Conservation (phyloP, 2,329 filamentous ascomycete species). For the Aspergillus sp. region DNA sequence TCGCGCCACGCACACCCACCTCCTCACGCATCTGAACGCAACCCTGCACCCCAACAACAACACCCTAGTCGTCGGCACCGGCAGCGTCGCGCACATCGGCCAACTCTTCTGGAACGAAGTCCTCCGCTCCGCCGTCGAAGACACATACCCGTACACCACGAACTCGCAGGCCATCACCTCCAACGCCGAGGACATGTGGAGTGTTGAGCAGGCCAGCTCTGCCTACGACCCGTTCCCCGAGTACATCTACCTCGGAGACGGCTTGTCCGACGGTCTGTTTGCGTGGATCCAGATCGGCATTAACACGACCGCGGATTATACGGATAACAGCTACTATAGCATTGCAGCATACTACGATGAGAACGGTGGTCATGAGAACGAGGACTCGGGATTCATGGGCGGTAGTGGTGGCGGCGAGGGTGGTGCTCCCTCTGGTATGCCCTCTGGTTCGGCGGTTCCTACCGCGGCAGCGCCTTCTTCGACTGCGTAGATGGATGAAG, state of each 20-base stretch:
- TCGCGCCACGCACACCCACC: slow-evolving; percentile 51
- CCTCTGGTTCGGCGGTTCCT: slow-evolving; percentile 2
- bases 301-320: slow-evolving; percentile 38
- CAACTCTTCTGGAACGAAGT: slow-evolving; percentile 53
- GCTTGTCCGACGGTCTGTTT: slow-evolving; percentile 47
- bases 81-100: slow-evolving; percentile 48
- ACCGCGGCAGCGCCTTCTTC: neutral
- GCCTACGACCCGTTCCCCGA: slow-evolving; percentile 55
- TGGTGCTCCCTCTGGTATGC: slow-evolving; percentile 11
- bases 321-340: slow-evolving; percentile 23
- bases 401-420: slow-evolving; percentile 11
- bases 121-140: slow-evolving; percentile 45
- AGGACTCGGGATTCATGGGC: slow-evolving; percentile 9
- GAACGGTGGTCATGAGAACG: slow-evolving; percentile 23
- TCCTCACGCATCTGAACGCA: slow-evolving; percentile 45
- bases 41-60: slow-evolving; percentile 41
- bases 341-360: slow-evolving; percentile 25
- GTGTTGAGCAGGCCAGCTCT: slow-evolving; percentile 41
- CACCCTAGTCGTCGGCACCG: slow-evolving; percentile 45
- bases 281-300: slow-evolving; percentile 53
- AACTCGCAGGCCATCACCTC: slow-evolving; percentile 34
- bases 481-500: neutral
- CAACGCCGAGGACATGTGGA: slow-evolving; percentile 47
- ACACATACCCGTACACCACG: slow-evolving; percentile 37
- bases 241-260: slow-evolving; percentile 54